Evolutionary conservation across 768 basidiomycete species (phyloP).

Genomic region (Auriscalpium microsporum): DNA sequence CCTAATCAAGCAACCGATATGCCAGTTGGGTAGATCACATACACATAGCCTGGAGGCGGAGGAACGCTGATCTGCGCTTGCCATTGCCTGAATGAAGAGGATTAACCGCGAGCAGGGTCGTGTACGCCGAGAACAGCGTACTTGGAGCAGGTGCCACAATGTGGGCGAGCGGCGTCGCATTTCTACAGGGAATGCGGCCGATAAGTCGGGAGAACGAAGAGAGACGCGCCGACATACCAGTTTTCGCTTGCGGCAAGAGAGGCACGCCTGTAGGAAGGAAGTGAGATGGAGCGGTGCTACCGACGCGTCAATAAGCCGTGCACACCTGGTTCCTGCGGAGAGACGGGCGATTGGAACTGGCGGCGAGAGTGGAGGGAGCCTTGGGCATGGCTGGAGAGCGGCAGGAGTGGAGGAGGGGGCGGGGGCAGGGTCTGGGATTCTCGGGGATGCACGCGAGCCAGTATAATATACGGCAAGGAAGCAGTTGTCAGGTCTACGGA

Average conservation of each 20-base stretch:
- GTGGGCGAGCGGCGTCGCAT: slow-evolving; percentile 82
- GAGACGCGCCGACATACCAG: slow-evolving; percentile 43
- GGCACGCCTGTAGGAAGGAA: slow-evolving; percentile 49
- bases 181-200: slow-evolving; percentile 38
- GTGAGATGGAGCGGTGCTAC: slow-evolving; percentile 1
- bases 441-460: not conserved
- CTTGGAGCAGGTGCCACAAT: slow-evolving; percentile 82
- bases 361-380: slow-evolving; percentile 30
- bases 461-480: not conserved
- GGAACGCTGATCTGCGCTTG: slow-evolving; percentile 75
- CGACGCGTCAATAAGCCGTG: not conserved
- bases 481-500: slow-evolving; percentile 4
- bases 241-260: slow-evolving; percentile 77
- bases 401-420: not conserved
- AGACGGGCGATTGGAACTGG: slow-evolving; percentile 41
- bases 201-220: not conserved
- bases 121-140: slow-evolving; percentile 27
- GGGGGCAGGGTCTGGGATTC: slow-evolving; percentile 6
- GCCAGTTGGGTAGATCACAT: slow-evolving; percentile 21
- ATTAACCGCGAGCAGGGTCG: slow-evolving; percentile 1
- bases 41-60: slow-evolving; percentile 81
- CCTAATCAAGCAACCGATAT: too few species aligned
- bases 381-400: slow-evolving; percentile 52
- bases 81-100: slow-evolving; percentile 52
- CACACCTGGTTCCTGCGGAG: slow-evolving; percentile 72